Evolutionary conservation across 2,329 filamentous ascomycete species (phyloP).

Genomic region (Paecilomyces niveus): DNA sequence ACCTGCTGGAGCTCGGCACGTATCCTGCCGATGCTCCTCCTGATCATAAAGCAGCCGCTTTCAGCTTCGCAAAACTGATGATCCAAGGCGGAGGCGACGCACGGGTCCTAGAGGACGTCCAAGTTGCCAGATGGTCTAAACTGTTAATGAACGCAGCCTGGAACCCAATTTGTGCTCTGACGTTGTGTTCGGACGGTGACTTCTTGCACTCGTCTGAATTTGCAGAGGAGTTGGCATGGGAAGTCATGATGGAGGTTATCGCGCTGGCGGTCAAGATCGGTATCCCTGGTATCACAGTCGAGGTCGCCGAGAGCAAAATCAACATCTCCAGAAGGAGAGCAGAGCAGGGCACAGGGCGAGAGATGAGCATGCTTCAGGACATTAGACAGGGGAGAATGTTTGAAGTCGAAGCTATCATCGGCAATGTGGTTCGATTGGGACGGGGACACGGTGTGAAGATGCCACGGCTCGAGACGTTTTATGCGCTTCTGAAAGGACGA

Average conservation of each 20-base stretch:
- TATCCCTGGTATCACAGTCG: conserved; percentile 26
- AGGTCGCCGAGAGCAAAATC: conserved; percentile 32
- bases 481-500: conserved; percentile 35
- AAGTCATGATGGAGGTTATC: conserved; percentile 41
- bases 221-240: conserved; percentile 29
- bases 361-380: conserved; percentile 47
- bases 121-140: conserved; percentile 54
- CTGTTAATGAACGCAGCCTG: conserved; percentile 55
- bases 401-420: conserved; percentile 47
- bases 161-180: conserved; percentile 55
- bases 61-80: conserved; percentile 37
- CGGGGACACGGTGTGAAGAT: conserved; percentile 32
- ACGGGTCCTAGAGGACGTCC: conserved; percentile 37
- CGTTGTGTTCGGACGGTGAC: conserved; percentile 45
- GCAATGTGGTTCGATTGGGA: conserved; percentile 39
- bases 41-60: conserved; percentile 21
- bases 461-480: conserved; percentile 38
- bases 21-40: conserved; percentile 33
- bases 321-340: conserved; percentile 29
- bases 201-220: conserved; percentile 39
- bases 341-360: conserved; percentile 29
- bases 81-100: conserved; percentile 33
- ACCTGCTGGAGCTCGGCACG: conserved; percentile 45
- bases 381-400: conserved; percentile 34
- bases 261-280: conserved; percentile 35